Evolutionary conservation across 805 yeast species (phyloP).

Genomic region (Middelhovenomyces tepae): DNA sequence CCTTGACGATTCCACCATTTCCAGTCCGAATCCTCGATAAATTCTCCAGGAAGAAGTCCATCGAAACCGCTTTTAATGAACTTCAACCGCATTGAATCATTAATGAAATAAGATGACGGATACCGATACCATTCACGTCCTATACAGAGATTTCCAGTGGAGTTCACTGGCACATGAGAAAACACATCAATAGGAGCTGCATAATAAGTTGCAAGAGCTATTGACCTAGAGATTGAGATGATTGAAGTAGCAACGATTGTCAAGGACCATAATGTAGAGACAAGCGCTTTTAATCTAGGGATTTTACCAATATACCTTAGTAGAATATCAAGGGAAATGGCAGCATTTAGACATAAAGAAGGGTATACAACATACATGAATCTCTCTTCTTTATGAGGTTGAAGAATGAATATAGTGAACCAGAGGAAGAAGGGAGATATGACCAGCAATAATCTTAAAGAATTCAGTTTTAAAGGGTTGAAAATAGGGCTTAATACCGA

Average conservation of each 20-base stretch:
- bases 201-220: constrained; percentile 58
- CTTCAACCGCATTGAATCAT: constrained; percentile 49
- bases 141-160: constrained; percentile 56
- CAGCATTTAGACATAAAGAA: constrained; percentile 52
- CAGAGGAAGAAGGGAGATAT: constrained; percentile 53
- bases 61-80: constrained; percentile 73
- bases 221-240: constrained; percentile 42
- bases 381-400: constrained; percentile 91
- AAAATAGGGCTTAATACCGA: constrained; percentile 7
- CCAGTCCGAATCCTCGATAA: constrained; percentile 37
- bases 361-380: constrained; percentile 83
- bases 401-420: constrained; percentile 55
- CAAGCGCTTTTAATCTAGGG: constrained; percentile 5
- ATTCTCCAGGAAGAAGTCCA: constrained; percentile 86
- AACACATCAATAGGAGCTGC: constrained; percentile 63
- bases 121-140: constrained; percentile 94
- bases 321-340: constrained; percentile 33
- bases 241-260: constrained; percentile 14
- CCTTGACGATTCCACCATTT: constrained; percentile 23
- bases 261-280: constrained; percentile 5
- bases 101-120: constrained; percentile 80
- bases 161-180: constrained; percentile 30
- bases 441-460: constrained; percentile 17
- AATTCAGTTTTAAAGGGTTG: constrained; percentile 1
- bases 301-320: constrained; percentile 4